phyloP scores from a whole-genome alignment of 2,329 filamentous ascomycete species.

The Corinectria fuckeliana region DNA sequence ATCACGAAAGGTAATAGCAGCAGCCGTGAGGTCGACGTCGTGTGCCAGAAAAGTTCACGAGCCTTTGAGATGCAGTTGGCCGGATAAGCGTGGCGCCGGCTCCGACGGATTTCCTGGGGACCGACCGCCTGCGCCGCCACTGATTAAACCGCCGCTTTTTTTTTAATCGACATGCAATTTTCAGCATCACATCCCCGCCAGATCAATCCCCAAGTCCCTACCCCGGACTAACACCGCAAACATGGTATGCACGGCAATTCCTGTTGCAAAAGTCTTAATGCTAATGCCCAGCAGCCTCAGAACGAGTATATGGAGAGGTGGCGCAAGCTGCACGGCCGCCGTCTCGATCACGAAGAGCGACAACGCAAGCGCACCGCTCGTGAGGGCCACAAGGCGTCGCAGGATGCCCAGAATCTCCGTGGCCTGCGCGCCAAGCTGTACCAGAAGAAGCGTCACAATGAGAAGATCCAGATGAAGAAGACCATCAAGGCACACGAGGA shows the following conservation, averaged over 20 bases:
- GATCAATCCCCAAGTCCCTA: slow-evolving; percentile 27
- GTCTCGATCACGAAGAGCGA: slow-evolving; percentile 84
- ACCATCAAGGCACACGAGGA: slow-evolving; percentile 94
- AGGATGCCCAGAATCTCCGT: slow-evolving; percentile 91
- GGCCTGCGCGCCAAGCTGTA: slow-evolving; percentile 92
- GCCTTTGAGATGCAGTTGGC: slow-evolving; percentile 5
- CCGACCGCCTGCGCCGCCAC: slow-evolving; percentile 23
- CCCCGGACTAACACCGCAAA: slow-evolving; percentile 37
- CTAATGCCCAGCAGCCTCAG: slow-evolving; percentile 67
- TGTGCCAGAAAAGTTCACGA: slow-evolving; percentile 38
- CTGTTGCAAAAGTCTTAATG: background rate
- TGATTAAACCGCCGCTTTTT: slow-evolving; percentile 41
- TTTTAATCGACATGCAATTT: slow-evolving; percentile 38
- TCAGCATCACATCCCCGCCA: slow-evolving; percentile 32
- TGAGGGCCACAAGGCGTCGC: slow-evolving; percentile 85
- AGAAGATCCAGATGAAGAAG: slow-evolving; percentile 99
- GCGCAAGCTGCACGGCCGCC: slow-evolving; percentile 59
- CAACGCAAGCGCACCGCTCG: slow-evolving; percentile 85
- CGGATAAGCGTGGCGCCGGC: slow-evolving; percentile 47
- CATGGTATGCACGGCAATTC: slow-evolving; percentile 40
- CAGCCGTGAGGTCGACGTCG: slow-evolving; percentile 26
- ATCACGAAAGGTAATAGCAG: slow-evolving; percentile 15
- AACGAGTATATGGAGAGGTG: slow-evolving; percentile 82
- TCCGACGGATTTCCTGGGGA: slow-evolving; percentile 28
- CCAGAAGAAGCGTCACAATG: slow-evolving; percentile 90